Evolutionary conservation across 2,329 filamentous ascomycete species (phyloP).

Genomic region (Blastomyces emzantsi): DNA sequence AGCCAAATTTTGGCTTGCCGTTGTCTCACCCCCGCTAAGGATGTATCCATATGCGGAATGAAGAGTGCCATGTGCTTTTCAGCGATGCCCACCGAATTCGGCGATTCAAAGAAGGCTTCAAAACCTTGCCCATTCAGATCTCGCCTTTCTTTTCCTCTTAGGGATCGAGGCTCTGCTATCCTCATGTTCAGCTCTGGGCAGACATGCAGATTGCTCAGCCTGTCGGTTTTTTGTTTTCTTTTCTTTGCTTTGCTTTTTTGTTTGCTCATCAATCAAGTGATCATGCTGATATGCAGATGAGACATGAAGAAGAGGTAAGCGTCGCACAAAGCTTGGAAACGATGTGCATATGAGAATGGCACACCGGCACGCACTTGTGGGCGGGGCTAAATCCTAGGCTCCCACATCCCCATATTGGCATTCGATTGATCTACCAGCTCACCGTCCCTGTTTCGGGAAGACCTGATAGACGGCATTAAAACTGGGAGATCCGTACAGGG

Average conservation of each 20-base stretch:
- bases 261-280: not conserved
- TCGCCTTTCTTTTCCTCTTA: slow-evolving; percentile 6
- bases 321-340: not conserved
- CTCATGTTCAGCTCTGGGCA: not conserved
- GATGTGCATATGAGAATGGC: not conserved
- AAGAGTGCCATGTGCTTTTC: not conserved
- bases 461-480: not conserved
- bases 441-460: not conserved
- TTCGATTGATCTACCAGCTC: not conserved
- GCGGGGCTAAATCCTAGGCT: not conserved
- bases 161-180: not conserved
- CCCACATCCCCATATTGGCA: no score
- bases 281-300: not conserved
- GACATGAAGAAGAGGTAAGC: not conserved
- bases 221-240: not conserved
- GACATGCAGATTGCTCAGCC: not conserved
- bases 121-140: not conserved
- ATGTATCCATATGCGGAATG: not conserved
- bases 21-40: not conserved
- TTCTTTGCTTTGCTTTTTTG: not conserved
- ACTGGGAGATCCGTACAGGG: not conserved
- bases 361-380: not conserved
- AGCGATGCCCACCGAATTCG: not conserved
- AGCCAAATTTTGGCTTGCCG: not conserved
- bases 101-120: not conserved